A percentile compares a stretch with the other conserved stretches of the same genome.
phyloP scores from a whole-genome alignment of 257 asterid species.

The Solanum chiquidenum region DNA sequence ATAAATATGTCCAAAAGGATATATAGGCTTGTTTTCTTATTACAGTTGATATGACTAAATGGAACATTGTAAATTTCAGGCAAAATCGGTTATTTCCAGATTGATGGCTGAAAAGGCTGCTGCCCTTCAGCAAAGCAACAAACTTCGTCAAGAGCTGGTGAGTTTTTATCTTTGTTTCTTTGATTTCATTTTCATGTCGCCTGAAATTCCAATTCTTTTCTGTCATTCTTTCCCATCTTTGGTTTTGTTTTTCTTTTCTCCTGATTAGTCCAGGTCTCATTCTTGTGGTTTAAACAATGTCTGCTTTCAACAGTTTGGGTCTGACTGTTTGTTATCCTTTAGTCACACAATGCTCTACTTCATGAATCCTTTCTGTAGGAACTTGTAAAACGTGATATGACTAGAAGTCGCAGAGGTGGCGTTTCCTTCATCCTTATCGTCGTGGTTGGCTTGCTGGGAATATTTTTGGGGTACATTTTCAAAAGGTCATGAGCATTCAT shows the following conservation, averaged over 20 bases:
- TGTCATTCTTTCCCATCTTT: background rate
- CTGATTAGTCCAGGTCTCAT: background rate
- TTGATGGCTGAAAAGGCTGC: constrained; percentile 55
- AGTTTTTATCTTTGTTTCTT: background rate
- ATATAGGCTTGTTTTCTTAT: background rate
- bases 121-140: constrained; percentile 46
- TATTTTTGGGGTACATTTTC: constrained; percentile 36
- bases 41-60: background rate
- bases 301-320: background rate
- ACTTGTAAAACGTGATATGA: constrained; percentile 29
- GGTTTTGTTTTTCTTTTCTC: background rate
- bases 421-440: constrained; percentile 30
- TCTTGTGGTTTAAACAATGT: background rate
- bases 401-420: constrained; percentile 27
- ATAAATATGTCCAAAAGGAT: background rate
- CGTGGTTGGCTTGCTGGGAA: constrained; percentile 40
- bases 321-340: background rate
- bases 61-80: constrained; percentile 24
- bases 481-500: constrained; percentile 28
- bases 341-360: background rate
- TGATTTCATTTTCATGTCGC: background rate
- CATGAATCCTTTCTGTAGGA: constrained; percentile 17
- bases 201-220: background rate
- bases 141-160: constrained; percentile 70
- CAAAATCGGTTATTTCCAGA: constrained; percentile 41